phyloP scores from a whole-genome alignment of 371 early-diverging fungal species.

The Phascolomyces articulosus region DNA sequence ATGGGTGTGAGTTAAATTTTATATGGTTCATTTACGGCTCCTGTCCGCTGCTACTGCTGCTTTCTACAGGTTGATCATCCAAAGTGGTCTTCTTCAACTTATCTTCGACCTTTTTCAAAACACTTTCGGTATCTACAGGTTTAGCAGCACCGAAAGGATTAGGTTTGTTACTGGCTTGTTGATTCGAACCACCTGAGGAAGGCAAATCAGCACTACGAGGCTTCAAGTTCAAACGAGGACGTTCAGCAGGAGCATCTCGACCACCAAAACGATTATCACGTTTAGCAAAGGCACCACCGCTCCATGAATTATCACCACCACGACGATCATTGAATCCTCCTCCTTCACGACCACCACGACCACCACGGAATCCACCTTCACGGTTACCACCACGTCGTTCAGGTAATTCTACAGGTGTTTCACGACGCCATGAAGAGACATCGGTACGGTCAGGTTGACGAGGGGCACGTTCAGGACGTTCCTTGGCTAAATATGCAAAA shows the following conservation, averaged over 20 bases:
- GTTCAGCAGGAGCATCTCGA: constrained; percentile 33
- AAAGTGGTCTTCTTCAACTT: constrained; percentile 30
- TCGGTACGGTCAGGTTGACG: constrained; percentile 54
- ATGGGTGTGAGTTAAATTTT: too few species aligned
- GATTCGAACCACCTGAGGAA: background rate
- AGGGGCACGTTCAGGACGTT: constrained; percentile 31
- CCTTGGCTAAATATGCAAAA: constrained; percentile 27
- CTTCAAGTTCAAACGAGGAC: constrained; percentile 68
- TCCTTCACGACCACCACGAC: constrained; percentile 37
- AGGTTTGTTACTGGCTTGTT: constrained; percentile 40
- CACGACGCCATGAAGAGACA: constrained; percentile 56
- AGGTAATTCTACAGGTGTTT: constrained; percentile 42
- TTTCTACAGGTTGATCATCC: background rate
- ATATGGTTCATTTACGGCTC: constrained; percentile 9
- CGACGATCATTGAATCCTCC: constrained; percentile 33
- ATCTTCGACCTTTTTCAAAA: constrained; percentile 74
- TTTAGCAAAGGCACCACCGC: constrained; percentile 40
- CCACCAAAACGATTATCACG: constrained; percentile 21
- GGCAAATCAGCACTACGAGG: constrained; percentile 62
- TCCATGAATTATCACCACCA: constrained; percentile 30
- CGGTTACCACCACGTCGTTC: constrained; percentile 28
- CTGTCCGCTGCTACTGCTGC: too few species aligned
- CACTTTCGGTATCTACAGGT: constrained; percentile 77
- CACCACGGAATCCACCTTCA: constrained; percentile 41
- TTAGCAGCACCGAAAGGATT: constrained; percentile 87